phyloP scores from a whole-genome alignment of 2,329 filamentous ascomycete genomes.

The Nemania abortiva region DNA sequence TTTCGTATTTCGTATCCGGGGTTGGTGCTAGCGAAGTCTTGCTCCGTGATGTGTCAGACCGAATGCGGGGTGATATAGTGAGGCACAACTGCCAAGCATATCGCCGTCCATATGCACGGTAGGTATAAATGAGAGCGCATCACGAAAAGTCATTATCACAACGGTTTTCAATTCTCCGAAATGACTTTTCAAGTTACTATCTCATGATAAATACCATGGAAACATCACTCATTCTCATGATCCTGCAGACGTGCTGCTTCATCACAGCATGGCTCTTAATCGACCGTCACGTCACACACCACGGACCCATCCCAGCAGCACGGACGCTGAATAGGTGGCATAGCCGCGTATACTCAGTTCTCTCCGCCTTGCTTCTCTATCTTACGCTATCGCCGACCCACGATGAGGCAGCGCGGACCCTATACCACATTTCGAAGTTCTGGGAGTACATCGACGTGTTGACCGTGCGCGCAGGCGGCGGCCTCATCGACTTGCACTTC shows the following conservation, averaged over 20 bases:
- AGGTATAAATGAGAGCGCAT: too few species aligned
- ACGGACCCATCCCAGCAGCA: constrained; percentile 6
- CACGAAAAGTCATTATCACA: too few species aligned
- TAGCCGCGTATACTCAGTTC: constrained; percentile 4
- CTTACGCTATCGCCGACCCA: background rate
- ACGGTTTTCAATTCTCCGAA: too few species aligned
- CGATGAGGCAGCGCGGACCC: background rate
- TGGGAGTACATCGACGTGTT: constrained; percentile 17
- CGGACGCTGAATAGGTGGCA: background rate
- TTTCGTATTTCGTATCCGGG: constrained; percentile 14
- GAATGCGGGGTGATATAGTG: constrained; percentile 8
- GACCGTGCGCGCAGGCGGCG: constrained; percentile 4
- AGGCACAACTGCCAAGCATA: too few species aligned
- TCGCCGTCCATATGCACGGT: too few species aligned
- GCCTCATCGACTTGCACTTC: constrained; percentile 10
- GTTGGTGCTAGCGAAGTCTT: background rate
- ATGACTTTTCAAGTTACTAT: too few species aligned
- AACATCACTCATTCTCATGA: background rate
- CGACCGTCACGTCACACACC: background rate
- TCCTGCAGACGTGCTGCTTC: constrained; percentile 11
- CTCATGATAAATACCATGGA: constrained; percentile 1
- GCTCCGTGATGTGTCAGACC: constrained; percentile 1
- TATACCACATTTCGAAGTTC: constrained; percentile 16
- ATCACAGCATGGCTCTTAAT: constrained; percentile 6
- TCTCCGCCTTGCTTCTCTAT: constrained; percentile 4